Conservation (phyloP, 345 rosid species). For the Hibiscus syriacus region DNA sequence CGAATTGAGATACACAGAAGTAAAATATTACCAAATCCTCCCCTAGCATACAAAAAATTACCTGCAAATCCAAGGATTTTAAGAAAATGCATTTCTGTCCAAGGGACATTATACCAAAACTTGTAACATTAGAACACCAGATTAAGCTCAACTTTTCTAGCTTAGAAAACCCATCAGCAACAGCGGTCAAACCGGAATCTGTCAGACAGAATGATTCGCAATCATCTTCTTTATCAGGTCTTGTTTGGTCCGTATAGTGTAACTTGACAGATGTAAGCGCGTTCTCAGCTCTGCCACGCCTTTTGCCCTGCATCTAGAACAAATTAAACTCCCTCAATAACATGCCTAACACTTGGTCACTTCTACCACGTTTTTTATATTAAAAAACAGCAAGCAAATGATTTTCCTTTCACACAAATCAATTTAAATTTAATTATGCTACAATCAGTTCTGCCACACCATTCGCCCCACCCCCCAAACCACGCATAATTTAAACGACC, state of each 20-base stretch:
- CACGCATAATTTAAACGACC: not conserved
- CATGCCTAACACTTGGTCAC: too few relatives aligned
- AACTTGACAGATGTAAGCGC: too few relatives aligned
- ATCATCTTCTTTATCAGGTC: constrained; percentile 20
- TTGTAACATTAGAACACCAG: constrained; percentile 77
- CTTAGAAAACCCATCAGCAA: constrained; percentile 58
- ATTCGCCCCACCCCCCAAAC: constrained; percentile 53
- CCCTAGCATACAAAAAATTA: not conserved
- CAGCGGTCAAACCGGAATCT: constrained; percentile 57
- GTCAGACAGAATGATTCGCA: constrained; percentile 46
- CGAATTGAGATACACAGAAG: not conserved
- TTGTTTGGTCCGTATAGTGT: too few relatives aligned
- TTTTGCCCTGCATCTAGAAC: too few relatives aligned
- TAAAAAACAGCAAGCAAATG: constrained; percentile 18
- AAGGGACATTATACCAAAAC: constrained; percentile 53
- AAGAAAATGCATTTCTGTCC: constrained; percentile 53
- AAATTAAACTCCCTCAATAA: too few relatives aligned
- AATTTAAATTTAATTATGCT: too few relatives aligned
- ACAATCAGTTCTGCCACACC: constrained; percentile 9
- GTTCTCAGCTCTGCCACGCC: too few relatives aligned
- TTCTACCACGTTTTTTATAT: too few relatives aligned
- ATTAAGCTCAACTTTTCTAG: constrained; percentile 73
- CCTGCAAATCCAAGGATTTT: constrained; percentile 83
- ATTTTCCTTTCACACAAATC: not conserved
- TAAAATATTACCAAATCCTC: not conserved